Percentiles rank a stretch among this genome's conserved stretches.
Evolutionary conservation across 2,329 filamentous ascomycete species (phyloP).

Genomic region (Dactylellina cionopaga): DNA sequence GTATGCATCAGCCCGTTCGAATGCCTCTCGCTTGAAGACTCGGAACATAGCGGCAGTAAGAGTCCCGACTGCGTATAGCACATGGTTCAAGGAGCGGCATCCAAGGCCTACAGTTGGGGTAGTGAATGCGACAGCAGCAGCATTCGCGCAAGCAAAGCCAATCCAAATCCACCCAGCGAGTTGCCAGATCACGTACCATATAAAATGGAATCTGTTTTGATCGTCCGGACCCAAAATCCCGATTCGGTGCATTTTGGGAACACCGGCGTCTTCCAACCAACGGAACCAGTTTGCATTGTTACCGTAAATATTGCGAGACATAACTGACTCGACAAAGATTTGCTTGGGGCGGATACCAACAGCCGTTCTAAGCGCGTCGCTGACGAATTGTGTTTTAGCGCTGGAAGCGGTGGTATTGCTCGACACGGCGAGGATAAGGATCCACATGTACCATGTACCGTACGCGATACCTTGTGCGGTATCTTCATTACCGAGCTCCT

Average conservation of each 20-base stretch:
- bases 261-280: constrained; percentile 16
- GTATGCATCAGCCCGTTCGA: constrained; percentile 5
- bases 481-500: constrained; percentile 53
- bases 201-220: background rate
- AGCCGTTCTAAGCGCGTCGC: constrained; percentile 53
- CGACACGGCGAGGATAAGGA: constrained; percentile 53
- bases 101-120: constrained; percentile 54
- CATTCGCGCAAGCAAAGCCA: constrained; percentile 53
- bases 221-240: constrained; percentile 10
- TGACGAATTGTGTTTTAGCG: constrained; percentile 36
- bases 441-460: constrained; percentile 55
- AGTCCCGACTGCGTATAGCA: constrained; percentile 50
- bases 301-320: constrained; percentile 21
- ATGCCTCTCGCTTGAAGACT: constrained; percentile 34
- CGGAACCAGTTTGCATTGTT: constrained; percentile 25
- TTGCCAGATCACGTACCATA: constrained; percentile 48
- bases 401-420: constrained; percentile 54
- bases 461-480: constrained; percentile 53
- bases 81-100: constrained; percentile 53
- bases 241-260: background rate
- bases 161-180: constrained; percentile 53
- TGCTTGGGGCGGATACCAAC: constrained; percentile 1
- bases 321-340: constrained; percentile 16
- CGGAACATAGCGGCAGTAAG: constrained; percentile 46
- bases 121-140: constrained; percentile 54